A percentile compares a stretch with the other conserved stretches of the same genome.
These are phyloP conservation scores for Exutisphaerella laricina DNA, from an alignment of 2,329 filamentous ascomycete genomes.

Conservation along the genomic window DNA sequence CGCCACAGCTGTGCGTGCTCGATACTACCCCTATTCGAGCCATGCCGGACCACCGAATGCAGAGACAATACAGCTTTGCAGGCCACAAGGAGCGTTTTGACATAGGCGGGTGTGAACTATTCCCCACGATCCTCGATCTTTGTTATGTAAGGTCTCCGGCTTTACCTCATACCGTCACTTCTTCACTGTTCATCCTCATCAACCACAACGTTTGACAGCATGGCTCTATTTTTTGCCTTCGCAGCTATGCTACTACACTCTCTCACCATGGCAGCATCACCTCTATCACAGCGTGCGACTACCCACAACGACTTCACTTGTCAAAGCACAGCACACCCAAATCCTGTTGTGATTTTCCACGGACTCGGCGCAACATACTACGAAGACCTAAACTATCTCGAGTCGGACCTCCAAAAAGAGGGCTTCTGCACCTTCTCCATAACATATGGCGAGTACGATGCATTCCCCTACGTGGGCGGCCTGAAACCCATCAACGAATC, in stretches of 20 bases:
- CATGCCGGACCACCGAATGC: not conserved
- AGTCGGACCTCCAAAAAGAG: constrained; percentile 17
- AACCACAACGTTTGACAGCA: too few species aligned
- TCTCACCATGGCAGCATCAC: not conserved
- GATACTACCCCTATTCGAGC: not conserved
- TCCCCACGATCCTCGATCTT: too few species aligned
- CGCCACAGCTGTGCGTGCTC: not conserved
- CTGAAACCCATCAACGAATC: constrained; percentile 19
- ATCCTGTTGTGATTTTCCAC: constrained; percentile 24
- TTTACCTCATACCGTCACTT: too few species aligned
- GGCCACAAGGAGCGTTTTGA: too few species aligned
- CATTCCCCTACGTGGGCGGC: constrained; percentile 20
- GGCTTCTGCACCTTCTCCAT: constrained; percentile 24
- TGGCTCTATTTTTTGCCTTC: not conserved
- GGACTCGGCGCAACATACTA: constrained; percentile 26
- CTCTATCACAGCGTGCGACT: not conserved
- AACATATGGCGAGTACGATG: constrained; percentile 21
- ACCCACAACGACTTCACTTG: constrained; percentile 24
- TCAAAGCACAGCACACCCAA: constrained; percentile 18
- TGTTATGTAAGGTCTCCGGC: too few species aligned
- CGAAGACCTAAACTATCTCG: constrained; percentile 23
- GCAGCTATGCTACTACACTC: not conserved
- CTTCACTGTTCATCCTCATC: too few species aligned
- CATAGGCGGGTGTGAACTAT: too few species aligned
- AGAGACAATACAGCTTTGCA: too few species aligned